Base-by-base conservation (phyloP, 176 grass and related monocot genomes). In the Triticum dicoccoides region DNA sequence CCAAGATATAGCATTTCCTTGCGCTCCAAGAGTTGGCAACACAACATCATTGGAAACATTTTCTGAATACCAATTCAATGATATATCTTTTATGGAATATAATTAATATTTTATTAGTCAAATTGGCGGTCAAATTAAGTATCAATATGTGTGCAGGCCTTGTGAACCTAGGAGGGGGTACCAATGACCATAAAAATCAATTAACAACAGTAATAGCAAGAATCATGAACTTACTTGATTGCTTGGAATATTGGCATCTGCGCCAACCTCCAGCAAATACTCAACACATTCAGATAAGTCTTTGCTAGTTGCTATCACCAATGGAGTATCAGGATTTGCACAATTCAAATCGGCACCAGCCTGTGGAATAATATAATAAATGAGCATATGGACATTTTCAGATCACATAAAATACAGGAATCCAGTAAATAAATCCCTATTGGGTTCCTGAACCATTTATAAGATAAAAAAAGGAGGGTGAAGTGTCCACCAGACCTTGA, bases 281-380 rank as follows among this genome's bases (percentile, higher is more conserved):
- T 79, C 21, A 71, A 88, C 80, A 72, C 87, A 88, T 33, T 78
- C 20, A 37, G 21, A 49, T 51, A 88, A 79, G 52, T 41, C 64
- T 59, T 62, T 83, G 35, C 54, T 27, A 71, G 80, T 79, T 62
- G 80, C 80, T 51, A 88, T 71, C 20, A 88, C 80, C 74, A 88
- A 79, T 49, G 80, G 87, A 20, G 87, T 78, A 35, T 88, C 65
- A 47, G 87, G 87, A 61, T 51, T 70, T 51, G 64, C 69, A 69
- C 21, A 37, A 62, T 88, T 88, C 65, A 88, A 78, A 83, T 88
- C 52, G 78, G 65, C 81, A 83, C 87, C 80, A 88, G 80, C 80
- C 87, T 88, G 80, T 18, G 73, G 41, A 25, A 15, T 10, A 38
- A 52, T 32, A 51, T 9, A 52, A 65, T 25, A 77, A 54, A 65